Base-by-base conservation (phyloP, 2,329 filamentous ascomycete species). In the Calcarisporium arbuscula region DNA sequence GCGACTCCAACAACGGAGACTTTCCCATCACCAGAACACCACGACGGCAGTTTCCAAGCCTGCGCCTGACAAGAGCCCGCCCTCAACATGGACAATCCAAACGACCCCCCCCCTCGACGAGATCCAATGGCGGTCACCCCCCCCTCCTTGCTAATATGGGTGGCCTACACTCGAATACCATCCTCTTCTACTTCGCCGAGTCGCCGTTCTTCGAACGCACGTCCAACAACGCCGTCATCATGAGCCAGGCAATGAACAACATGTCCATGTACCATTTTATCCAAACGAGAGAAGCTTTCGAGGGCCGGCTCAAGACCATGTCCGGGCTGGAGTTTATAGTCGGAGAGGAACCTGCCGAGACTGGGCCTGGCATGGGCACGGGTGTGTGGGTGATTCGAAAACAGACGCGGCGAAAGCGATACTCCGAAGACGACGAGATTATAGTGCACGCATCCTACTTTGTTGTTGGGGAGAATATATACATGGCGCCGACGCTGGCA, bases 301-400 rank as follows among this genome's bases (percentile, higher is more conserved):
- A 83, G 52, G 69, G 64, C 9, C 74, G 73, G 15, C 60, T 83
- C 22, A 70, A 67, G 44, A 74, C 71, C 38, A 82, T 82, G 78
- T 70, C 72, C 2, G 79, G 79, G 4, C 62, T 82, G 30, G 79
- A 83, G 58, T 83, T 77, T 52, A 67, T 80, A 32, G 76, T 83
- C 34, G 75, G 74, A 23, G 72, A 81, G 50, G 74, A 79, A 44
- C 77, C 77, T 1, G 74, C 75, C 19, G 76, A 81, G 54, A 77
- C 70, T 48, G 72, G 67, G 0, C 75, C 74, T 0, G 75, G 74
- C n/a, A 77, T 74, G 26, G 78, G 77, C 29, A 81, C 77, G 0
- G 78, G 77, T 19, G 76, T 82, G 8, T 83, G 78, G 78, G 74
- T 82, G 19, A 80, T 83, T 46, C 71, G 77, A 49, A 82, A 82